Conservation (phyloP, 805 yeast genomes). For the Candida golubevii region DNA sequence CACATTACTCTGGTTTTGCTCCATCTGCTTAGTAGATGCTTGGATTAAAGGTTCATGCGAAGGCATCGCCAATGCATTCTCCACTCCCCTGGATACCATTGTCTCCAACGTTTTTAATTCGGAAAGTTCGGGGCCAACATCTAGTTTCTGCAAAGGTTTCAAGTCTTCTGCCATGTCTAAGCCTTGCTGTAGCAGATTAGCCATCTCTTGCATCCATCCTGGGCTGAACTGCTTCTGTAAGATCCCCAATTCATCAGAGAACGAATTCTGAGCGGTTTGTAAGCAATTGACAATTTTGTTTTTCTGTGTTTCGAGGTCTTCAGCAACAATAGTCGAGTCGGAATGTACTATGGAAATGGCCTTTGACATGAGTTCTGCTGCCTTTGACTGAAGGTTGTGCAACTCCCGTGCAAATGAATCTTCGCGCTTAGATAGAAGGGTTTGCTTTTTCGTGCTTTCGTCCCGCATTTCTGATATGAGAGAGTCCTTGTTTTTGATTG, state of each 20-base stretch:
- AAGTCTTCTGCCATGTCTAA: conserved; percentile 1
- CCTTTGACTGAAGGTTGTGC: background rate
- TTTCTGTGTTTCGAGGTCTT: background rate
- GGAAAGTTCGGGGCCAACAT: conserved; percentile 1
- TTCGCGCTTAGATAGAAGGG: no score
- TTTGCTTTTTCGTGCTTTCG: no score
- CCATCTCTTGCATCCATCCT: conserved; percentile 2
- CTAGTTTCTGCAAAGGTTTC: background rate
- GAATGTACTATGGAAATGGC: background rate
- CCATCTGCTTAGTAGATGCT: no score
- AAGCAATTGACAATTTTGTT: background rate
- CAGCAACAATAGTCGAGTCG: background rate
- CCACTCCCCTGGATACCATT: background rate
- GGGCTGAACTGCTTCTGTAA: background rate
- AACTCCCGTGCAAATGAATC: background rate
- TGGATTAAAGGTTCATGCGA: no score
- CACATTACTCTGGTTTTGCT: no score
- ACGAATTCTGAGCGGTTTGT: background rate
- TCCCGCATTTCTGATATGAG: no score
- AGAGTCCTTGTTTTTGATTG: background rate
- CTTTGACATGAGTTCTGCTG: background rate
- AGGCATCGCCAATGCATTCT: background rate
- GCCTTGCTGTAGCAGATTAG: background rate
- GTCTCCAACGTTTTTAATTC: background rate
- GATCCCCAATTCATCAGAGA: background rate